Percentiles rank a stretch among this genome's conserved stretches.
These are phyloP conservation scores for Pseudonitzschia pungens DNA, from an alignment of 108 stramenopile genomes.

Conservation along the genomic window DNA sequence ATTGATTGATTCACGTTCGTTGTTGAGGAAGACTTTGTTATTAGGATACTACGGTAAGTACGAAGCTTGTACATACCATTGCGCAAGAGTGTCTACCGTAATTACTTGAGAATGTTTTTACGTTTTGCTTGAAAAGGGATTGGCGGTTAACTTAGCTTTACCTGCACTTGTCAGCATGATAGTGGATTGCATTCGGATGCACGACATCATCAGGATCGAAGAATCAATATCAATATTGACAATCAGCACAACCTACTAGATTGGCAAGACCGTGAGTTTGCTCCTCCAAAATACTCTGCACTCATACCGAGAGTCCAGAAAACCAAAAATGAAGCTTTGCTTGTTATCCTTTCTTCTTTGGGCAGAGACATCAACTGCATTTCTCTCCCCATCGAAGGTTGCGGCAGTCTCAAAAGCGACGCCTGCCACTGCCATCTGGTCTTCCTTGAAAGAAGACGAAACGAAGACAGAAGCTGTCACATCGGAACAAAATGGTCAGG, in stretches of 20 bases:
- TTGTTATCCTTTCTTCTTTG: neutral
- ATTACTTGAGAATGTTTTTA: too few relatives aligned
- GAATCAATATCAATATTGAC: neutral
- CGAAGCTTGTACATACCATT: too few relatives aligned
- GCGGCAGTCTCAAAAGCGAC: neutral
- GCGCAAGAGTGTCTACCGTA: too few relatives aligned
- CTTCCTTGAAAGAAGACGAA: conserved; percentile 16
- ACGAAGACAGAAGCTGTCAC: neutral
- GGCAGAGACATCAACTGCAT: neutral
- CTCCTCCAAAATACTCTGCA: neutral
- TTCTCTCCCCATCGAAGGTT: neutral
- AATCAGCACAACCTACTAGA: neutral
- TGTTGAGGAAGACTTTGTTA: too few relatives aligned
- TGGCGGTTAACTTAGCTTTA: too few relatives aligned
- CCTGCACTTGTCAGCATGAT: too few relatives aligned
- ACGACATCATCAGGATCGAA: neutral
- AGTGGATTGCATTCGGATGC: neutral
- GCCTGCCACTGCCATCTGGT: neutral
- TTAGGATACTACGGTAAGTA: too few relatives aligned
- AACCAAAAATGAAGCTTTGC: neutral
- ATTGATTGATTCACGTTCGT: too few relatives aligned
- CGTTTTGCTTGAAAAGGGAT: too few relatives aligned
- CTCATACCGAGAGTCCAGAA: neutral
- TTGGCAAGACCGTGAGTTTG: neutral
- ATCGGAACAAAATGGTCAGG: neutral